Percentiles rank a stretch among this genome's conserved stretches.
Evolutionary conservation across 192 early-diverging fungal species (phyloP).

Genomic region (Mortierella alpina): DNA sequence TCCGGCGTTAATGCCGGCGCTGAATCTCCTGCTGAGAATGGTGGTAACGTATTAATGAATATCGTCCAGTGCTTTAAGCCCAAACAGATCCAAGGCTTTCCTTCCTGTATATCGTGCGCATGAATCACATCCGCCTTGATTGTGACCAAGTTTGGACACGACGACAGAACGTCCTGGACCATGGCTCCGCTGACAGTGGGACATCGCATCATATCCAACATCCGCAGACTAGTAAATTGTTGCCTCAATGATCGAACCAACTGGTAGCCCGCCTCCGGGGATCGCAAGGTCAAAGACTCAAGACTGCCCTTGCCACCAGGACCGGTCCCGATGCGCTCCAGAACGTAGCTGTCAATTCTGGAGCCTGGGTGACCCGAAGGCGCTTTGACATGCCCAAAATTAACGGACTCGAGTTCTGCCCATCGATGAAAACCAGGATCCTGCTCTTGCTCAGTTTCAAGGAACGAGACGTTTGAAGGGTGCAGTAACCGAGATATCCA

Average conservation of each 20-base stretch:
- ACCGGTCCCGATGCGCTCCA: too few relatives aligned
- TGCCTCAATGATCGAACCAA: too few relatives aligned
- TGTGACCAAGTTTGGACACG: neutral
- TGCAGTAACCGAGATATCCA: neutral
- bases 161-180: neutral
- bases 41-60: conserved; percentile 16
- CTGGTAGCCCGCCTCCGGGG: too few relatives aligned
- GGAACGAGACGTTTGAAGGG: neutral
- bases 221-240: too few relatives aligned
- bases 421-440: neutral
- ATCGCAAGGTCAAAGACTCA: too few relatives aligned
- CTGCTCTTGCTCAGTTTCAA: neutral
- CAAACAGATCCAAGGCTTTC: conserved; percentile 9
- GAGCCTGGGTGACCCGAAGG: too few relatives aligned
- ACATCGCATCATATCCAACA: too few relatives aligned
- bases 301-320: too few relatives aligned
- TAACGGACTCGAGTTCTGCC: conserved; percentile 9
- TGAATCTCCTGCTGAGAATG: neutral
- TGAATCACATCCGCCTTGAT: neutral
- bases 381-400: too few relatives aligned
- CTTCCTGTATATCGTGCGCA: conserved; percentile 1
- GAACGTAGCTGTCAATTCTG: too few relatives aligned
- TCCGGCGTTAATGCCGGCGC: too few relatives aligned
- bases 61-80: conserved; percentile 6
- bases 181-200: neutral